Evolutionary conservation across 345 rosid species (phyloP).

Genomic region (Heritiera littoralis): DNA sequence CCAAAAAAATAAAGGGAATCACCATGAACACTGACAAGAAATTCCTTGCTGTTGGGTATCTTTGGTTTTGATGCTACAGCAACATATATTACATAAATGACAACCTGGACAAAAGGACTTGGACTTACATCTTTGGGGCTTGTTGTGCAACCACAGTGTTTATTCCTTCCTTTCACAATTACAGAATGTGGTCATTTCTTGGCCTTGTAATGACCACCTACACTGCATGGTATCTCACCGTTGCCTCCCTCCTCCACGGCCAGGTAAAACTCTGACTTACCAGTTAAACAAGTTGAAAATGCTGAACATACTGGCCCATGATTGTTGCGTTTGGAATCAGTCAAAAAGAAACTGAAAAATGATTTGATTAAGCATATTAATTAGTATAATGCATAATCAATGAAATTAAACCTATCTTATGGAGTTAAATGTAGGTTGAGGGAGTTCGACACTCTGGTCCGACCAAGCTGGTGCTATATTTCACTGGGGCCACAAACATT

Average conservation of each 20-base stretch:
- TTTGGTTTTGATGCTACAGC: constrained; percentile 48
- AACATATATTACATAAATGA: constrained; percentile 98
- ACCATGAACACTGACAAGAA: background rate
- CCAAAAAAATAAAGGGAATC: background rate
- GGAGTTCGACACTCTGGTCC: constrained; percentile 97
- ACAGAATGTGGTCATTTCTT: constrained; percentile 98
- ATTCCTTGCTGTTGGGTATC: background rate
- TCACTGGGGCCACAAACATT: constrained; percentile 99
- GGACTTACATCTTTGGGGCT: constrained; percentile 99
- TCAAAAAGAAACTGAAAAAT: constrained; percentile 26
- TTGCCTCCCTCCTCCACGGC: constrained; percentile 93
- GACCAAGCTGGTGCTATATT: constrained; percentile 77
- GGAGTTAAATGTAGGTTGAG: constrained; percentile 51
- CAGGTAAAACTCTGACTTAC: constrained; percentile 51
- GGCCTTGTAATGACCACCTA: constrained; percentile 98
- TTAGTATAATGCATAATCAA: background rate
- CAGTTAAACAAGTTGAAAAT: background rate
- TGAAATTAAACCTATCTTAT: background rate
- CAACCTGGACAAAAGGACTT: constrained; percentile 98
- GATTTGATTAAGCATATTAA: background rate
- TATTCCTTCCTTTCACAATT: constrained; percentile 97
- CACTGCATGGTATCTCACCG: constrained; percentile 97
- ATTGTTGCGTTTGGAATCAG: constrained; percentile 22
- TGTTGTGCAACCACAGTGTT: constrained; percentile 98
- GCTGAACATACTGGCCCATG: constrained; percentile 22